phyloP scores from a whole-genome alignment of 768 basidiomycete genomes.

The Xerocomellus amylosporus region DNA sequence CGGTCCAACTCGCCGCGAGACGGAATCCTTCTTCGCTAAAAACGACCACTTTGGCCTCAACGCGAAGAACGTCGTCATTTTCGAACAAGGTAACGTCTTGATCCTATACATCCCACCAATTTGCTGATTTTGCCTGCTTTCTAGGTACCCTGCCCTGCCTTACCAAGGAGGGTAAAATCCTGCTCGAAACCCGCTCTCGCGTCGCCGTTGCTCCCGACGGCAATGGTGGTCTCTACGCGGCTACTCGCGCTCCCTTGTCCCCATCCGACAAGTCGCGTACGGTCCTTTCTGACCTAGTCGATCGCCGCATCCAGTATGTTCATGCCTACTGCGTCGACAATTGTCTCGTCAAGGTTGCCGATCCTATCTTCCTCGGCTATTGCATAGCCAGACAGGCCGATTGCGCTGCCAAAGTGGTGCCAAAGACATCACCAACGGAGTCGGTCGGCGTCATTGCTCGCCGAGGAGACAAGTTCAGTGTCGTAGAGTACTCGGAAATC shows the following conservation, averaged over 20 bases:
- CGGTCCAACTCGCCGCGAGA: slow-evolving; percentile 87
- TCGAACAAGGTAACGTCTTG: slow-evolving; percentile 81
- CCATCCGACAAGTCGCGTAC: slow-evolving; percentile 56
- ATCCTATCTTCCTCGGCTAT: slow-evolving; percentile 95
- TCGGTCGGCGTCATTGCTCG: slow-evolving; percentile 93
- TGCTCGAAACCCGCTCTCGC: slow-evolving; percentile 74
- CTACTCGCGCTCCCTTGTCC: slow-evolving; percentile 75
- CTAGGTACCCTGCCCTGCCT: slow-evolving; percentile 94
- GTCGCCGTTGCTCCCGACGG: slow-evolving; percentile 97
- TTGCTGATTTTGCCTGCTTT: background rate
- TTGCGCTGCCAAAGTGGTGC: slow-evolving; percentile 95
- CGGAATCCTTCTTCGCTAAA: slow-evolving; percentile 78
- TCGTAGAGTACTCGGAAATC: slow-evolving; percentile 98
- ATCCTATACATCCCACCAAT: background rate
- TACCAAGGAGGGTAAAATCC: slow-evolving; percentile 88
- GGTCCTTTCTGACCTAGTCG: slow-evolving; percentile 79
- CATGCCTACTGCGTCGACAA: slow-evolving; percentile 99
- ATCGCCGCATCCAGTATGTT: slow-evolving; percentile 78
- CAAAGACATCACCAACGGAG: slow-evolving; percentile 82
- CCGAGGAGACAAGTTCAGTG: slow-evolving; percentile 79
- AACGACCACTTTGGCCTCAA: slow-evolving; percentile 81
- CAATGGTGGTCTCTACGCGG: slow-evolving; percentile 96
- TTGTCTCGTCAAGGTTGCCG: slow-evolving; percentile 95
- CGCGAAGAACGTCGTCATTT: slow-evolving; percentile 80
- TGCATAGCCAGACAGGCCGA: slow-evolving; percentile 85